Percentiles rank a stretch among this genome's conserved stretches.
Conservation (phyloP, 2,329 filamentous ascomycete genomes). For the Sporothrix mexicana region DNA sequence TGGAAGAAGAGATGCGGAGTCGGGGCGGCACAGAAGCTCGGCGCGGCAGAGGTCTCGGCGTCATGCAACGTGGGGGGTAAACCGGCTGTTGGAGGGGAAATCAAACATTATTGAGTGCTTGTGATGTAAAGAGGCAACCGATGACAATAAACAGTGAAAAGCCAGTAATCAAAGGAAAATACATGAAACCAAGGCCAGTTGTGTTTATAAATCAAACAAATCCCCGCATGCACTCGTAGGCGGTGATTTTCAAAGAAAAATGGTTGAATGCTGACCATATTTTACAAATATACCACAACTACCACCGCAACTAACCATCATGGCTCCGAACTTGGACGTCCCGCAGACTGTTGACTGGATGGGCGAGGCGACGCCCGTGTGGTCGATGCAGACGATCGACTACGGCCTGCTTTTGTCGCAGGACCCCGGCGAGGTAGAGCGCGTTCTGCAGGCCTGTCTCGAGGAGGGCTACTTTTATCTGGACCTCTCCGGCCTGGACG, state of each 20-base stretch:
- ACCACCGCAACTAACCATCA: not conserved
- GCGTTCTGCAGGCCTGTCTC: conserved; percentile 56
- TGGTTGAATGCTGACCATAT: not conserved
- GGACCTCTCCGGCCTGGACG: conserved; percentile 59
- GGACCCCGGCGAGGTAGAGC: conserved; percentile 60
- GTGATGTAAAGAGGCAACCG: not conserved
- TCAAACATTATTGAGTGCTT: not conserved
- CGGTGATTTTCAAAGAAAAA: no score
- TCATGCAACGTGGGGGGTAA: not conserved
- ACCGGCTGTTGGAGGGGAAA: not conserved
- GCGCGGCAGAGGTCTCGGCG: conserved; percentile 1
- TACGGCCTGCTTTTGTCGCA: conserved; percentile 59
- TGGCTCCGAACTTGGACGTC: conserved; percentile 42
- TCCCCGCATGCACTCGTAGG: no score
- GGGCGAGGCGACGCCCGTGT: conserved; percentile 57
- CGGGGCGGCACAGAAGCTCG: conserved; percentile 8
- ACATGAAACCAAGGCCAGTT: not conserved
- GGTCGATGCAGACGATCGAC: conserved; percentile 58
- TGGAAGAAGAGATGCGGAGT: conserved; percentile 18
- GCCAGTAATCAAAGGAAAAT: not conserved
- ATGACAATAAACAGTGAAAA: not conserved
- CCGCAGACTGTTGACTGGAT: conserved; percentile 57
- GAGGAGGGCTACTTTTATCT: conserved; percentile 63
- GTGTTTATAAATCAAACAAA: not conserved
- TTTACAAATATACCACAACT: not conserved